phyloP scores from a whole-genome alignment of 441 rosid species.

The Daphne laureola region DNA sequence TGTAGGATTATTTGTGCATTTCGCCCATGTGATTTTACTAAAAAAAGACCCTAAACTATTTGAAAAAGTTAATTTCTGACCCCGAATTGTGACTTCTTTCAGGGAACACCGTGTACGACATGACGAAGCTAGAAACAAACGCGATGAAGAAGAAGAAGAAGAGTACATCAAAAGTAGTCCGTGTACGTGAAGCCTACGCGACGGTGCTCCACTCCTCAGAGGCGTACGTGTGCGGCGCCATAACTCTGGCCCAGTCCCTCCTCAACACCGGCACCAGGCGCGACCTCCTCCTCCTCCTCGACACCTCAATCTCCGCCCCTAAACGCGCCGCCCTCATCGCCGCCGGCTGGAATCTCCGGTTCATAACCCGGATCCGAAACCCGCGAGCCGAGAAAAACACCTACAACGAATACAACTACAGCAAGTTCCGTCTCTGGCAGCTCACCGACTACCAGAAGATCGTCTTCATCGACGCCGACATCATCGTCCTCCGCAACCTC shows the following conservation, averaged over 20 bases:
- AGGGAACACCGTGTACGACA: constrained; percentile 57
- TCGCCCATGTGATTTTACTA: too few species aligned
- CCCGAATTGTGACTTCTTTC: constrained; percentile 8
- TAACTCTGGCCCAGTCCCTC: constrained; percentile 76
- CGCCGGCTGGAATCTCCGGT: constrained; percentile 75
- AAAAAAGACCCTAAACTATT: too few species aligned
- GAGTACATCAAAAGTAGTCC: too few species aligned
- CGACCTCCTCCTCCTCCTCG: constrained; percentile 76
- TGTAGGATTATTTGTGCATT: too few species aligned
- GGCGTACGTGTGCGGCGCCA: constrained; percentile 87
- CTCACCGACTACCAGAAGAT: constrained; percentile 77
- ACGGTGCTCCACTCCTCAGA: constrained; percentile 89
- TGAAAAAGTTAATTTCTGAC: too few species aligned
- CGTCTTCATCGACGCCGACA: constrained; percentile 84
- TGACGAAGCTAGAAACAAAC: constrained; percentile 41
- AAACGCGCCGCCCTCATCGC: constrained; percentile 52
- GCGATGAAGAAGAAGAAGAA: too few species aligned
- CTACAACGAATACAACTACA: constrained; percentile 86
- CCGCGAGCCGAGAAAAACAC: constrained; percentile 52
- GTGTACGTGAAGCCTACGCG: constrained; percentile 80
- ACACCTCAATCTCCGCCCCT: constrained; percentile 54
- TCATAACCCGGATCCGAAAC: constrained; percentile 68
- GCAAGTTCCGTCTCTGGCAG: constrained; percentile 88
- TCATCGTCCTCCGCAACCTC: constrained; percentile 56
- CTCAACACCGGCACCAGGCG: constrained; percentile 69